These are phyloP conservation scores for Aspergillus sp. DNA, from an alignment of 2,329 filamentous ascomycete species.

Conservation along the genomic window DNA sequence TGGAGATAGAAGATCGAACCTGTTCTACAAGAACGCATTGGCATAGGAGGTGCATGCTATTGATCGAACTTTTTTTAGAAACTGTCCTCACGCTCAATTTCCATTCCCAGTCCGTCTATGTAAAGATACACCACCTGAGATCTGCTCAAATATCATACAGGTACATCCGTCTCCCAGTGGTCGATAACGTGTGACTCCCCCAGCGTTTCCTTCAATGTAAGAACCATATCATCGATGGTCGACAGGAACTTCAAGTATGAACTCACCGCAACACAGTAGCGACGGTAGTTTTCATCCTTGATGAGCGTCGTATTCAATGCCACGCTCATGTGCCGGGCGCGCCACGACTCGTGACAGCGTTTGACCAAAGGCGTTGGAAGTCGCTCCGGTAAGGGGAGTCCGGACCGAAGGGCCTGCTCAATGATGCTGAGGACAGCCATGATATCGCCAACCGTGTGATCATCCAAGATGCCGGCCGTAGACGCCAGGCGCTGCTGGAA, in stretches of 20 bases:
- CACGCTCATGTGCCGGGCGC: neutral
- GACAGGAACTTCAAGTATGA: constrained; percentile 5
- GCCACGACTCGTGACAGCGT: constrained; percentile 6
- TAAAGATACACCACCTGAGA: too few relatives aligned
- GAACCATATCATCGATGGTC: constrained; percentile 5
- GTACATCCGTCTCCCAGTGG: neutral
- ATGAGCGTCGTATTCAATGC: constrained; percentile 1
- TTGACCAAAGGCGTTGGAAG: constrained; percentile 6
- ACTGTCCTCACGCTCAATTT: neutral
- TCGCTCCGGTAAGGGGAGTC: constrained; percentile 4
- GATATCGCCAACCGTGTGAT: constrained; percentile 5
- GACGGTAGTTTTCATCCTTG: constrained; percentile 8
- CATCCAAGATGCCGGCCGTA: constrained; percentile 3
- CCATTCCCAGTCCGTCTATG: neutral
- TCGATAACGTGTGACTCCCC: constrained; percentile 6
- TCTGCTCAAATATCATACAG: neutral
- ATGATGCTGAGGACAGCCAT: constrained; percentile 7
- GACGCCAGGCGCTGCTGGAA: constrained; percentile 3
- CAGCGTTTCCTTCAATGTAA: constrained; percentile 6
- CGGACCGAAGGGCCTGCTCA: constrained; percentile 3
- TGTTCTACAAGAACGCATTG: constrained; percentile 22
- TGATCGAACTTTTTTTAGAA: neutral
- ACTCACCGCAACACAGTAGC: constrained; percentile 5
- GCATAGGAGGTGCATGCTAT: neutral
- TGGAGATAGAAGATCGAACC: constrained; percentile 17